phyloP scores from a whole-genome alignment of 441 rosid species.

The Jatropha multifida region DNA sequence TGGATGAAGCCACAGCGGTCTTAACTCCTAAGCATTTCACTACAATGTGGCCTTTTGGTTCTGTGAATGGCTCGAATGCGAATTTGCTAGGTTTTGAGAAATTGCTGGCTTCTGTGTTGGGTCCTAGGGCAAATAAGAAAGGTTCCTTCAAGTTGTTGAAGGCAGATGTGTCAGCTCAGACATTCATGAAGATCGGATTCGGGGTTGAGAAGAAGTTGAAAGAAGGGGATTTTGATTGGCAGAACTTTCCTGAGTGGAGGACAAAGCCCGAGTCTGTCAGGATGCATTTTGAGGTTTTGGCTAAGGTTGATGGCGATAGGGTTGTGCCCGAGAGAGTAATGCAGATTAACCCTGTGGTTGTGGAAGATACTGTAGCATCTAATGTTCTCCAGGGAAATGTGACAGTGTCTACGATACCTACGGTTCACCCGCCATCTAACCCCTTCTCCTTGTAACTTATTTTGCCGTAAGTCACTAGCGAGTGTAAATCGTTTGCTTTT shows the following conservation, averaged over 20 bases:
- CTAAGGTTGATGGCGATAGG: slow-evolving; percentile 78
- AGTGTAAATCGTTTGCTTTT: slow-evolving; percentile 16
- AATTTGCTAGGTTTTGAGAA: slow-evolving; percentile 76
- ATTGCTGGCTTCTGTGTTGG: slow-evolving; percentile 68
- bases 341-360: slow-evolving; percentile 54
- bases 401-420: slow-evolving; percentile 55
- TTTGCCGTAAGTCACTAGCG: slow-evolving; percentile 8
- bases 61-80: slow-evolving; percentile 70
- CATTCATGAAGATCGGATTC: slow-evolving; percentile 78
- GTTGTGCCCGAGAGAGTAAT: slow-evolving; percentile 70
- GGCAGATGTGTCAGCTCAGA: slow-evolving; percentile 81
- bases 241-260: slow-evolving; percentile 66
- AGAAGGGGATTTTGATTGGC: slow-evolving; percentile 41
- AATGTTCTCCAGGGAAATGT: slow-evolving; percentile 49
- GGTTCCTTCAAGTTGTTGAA: slow-evolving; percentile 77
- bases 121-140: slow-evolving; percentile 57
- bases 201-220: slow-evolving; percentile 75
- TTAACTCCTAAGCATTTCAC: slow-evolving; percentile 70
- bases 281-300: slow-evolving; percentile 90
- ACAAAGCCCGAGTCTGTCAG: slow-evolving; percentile 64
- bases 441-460: slow-evolving; percentile 58
- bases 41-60: slow-evolving; percentile 88
- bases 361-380: slow-evolving; percentile 59
- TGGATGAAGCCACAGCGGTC: slow-evolving; percentile 42
- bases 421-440: slow-evolving; percentile 54